phyloP scores from a whole-genome alignment of 306 rosid genomes.

The Argentina anserina region DNA sequence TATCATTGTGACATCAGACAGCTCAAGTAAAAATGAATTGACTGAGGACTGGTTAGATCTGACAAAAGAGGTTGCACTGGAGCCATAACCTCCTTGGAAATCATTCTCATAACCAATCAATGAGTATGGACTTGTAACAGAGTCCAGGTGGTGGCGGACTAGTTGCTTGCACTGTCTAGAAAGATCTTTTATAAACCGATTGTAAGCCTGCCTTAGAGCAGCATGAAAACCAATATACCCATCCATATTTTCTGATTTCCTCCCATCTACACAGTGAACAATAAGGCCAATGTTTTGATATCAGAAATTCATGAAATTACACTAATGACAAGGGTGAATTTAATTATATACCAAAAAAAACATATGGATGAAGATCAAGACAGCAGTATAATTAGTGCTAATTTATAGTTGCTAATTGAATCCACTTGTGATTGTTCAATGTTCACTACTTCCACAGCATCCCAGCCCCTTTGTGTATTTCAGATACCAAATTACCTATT shows the following conservation, averaged over 20 bases:
- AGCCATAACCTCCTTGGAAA: conserved; percentile 44
- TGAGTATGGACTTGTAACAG: conserved; percentile 94
- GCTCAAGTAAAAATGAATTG: conserved; percentile 54
- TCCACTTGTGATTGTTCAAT: background rate
- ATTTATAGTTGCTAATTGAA: background rate
- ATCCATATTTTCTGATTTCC: conserved; percentile 67
- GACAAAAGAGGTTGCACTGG: conserved; percentile 42
- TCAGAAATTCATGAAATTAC: conserved; percentile 4
- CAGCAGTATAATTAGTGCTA: background rate
- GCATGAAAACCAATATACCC: conserved; percentile 93
- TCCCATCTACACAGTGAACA: conserved; percentile 58
- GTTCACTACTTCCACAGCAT: background rate
- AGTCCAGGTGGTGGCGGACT: conserved; percentile 86
- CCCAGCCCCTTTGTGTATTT: background rate
- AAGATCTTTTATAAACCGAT: conserved; percentile 68
- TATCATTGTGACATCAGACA: conserved; percentile 55
- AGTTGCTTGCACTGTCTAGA: conserved; percentile 85
- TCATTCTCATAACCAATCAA: conserved; percentile 75
- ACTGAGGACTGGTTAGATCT: conserved; percentile 49
- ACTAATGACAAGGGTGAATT: background rate
- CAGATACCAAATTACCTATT: background rate
- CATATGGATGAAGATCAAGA: background rate
- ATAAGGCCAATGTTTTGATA: conserved; percentile 20
- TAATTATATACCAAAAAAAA: background rate
- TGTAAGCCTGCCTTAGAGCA: conserved; percentile 74